Conservation (phyloP, 1,139 yeast genomes). For the Hansenula lynferdii region DNA sequence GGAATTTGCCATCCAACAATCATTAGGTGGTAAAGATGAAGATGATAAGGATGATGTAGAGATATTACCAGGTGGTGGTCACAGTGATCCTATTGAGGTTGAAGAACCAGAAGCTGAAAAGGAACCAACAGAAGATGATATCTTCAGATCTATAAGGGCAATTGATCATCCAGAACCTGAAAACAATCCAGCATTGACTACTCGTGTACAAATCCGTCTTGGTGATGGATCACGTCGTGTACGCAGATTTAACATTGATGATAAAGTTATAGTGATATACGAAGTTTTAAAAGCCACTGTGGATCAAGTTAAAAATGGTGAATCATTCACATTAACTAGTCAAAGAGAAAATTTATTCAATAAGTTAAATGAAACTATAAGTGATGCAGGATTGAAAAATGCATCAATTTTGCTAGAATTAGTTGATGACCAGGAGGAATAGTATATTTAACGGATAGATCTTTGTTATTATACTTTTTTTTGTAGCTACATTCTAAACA, state of each 20-base stretch:
- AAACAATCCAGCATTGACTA: constrained; percentile 45
- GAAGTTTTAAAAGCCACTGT: constrained; percentile 50
- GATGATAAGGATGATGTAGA: constrained; percentile 18
- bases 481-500: not conserved
- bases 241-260: constrained; percentile 59
- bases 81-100: constrained; percentile 17
- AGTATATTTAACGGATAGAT: not conserved
- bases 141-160: constrained; percentile 33
- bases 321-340: constrained; percentile 57
- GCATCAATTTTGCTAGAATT: constrained; percentile 73
- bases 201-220: constrained; percentile 82
- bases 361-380: constrained; percentile 55
- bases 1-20: constrained; percentile 69
- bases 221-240: constrained; percentile 83
- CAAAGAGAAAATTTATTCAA: constrained; percentile 60
- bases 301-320: constrained; percentile 40
- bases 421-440: constrained; percentile 7
- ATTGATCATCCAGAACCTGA: constrained; percentile 57
- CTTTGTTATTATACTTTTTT: not conserved
- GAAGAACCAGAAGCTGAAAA: constrained; percentile 17
- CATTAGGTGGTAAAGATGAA: constrained; percentile 35
- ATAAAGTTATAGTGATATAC: constrained; percentile 55
- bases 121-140: constrained; percentile 20
- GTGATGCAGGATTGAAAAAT: constrained; percentile 73
- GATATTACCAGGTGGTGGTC: constrained; percentile 7